A percentile compares a stretch with the other conserved stretches of the same genome.
Conservation (phyloP, 495 filamentous ascomycete species). For the Thermothielavioides terrestris region DNA sequence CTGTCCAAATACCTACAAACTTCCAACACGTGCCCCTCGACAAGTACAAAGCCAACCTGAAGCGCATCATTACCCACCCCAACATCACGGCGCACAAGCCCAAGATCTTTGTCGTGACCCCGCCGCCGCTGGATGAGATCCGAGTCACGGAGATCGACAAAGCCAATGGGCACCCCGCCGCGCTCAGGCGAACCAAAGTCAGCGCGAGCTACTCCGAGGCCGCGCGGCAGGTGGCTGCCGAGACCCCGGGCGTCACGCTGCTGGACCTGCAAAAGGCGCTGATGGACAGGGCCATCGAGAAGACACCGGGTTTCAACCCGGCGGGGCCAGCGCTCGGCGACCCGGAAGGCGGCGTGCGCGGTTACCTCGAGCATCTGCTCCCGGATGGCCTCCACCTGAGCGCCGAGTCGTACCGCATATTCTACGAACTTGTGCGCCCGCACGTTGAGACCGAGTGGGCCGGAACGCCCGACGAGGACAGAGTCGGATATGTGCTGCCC, state of each 20-base stretch:
- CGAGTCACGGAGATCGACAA: slow-evolving; percentile 47
- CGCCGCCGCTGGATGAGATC: slow-evolving; percentile 76
- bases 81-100: slow-evolving; percentile 58
- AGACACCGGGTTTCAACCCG: slow-evolving; percentile 33
- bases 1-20: slow-evolving; percentile 45
- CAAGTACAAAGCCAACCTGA: slow-evolving; percentile 63
- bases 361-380: slow-evolving; percentile 39
- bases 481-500: slow-evolving; percentile 30
- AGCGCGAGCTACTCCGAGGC: slow-evolving; percentile 67
- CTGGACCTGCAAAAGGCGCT: slow-evolving; percentile 69
- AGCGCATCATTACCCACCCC: slow-evolving; percentile 59
- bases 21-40: slow-evolving; percentile 67
- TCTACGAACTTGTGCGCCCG: slow-evolving; percentile 37
- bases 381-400: slow-evolving; percentile 48
- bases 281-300: slow-evolving; percentile 47
- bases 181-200: slow-evolving; percentile 50
- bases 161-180: slow-evolving; percentile 37
- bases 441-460: slow-evolving; percentile 34
- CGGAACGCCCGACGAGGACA: slow-evolving; percentile 19
- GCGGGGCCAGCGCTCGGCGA: slow-evolving; percentile 35
- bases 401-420: slow-evolving; percentile 40
- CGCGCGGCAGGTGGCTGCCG: slow-evolving; percentile 53
- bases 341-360: slow-evolving; percentile 33
- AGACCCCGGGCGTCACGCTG: slow-evolving; percentile 51
- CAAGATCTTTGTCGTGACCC: slow-evolving; percentile 65